Percentiles rank a stretch among this genome's conserved stretches.
These are phyloP conservation scores for Fusarium falciforme DNA, from an alignment of 2,329 filamentous ascomycete species.

Conservation along the genomic window DNA sequence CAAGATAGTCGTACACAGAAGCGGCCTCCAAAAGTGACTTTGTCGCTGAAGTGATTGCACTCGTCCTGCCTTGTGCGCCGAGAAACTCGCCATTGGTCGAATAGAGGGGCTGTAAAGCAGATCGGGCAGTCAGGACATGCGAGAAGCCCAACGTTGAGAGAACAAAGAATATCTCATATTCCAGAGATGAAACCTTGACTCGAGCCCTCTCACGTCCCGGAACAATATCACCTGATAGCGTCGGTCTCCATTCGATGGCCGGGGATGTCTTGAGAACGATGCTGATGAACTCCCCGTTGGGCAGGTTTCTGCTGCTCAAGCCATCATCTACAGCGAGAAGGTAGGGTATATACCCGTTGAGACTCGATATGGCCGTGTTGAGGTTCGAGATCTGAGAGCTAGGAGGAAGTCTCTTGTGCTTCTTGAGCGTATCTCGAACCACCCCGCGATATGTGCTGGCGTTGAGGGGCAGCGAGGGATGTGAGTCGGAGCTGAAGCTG, in stretches of 20 bases:
- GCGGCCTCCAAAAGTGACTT: constrained; percentile 82
- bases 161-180: constrained; percentile 85
- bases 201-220: constrained; percentile 73
- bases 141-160: constrained; percentile 82
- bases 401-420: constrained; percentile 86
- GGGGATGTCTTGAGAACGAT: constrained; percentile 71
- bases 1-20: constrained; percentile 80
- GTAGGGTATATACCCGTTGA: constrained; percentile 86
- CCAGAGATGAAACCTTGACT: constrained; percentile 77
- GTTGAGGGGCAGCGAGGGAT: constrained; percentile 87
- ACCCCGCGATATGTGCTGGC: constrained; percentile 87
- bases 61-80: constrained; percentile 73
- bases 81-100: constrained; percentile 71
- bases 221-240: constrained; percentile 73
- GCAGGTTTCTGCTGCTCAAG: constrained; percentile 61
- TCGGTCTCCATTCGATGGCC: constrained; percentile 86
- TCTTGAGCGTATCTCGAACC: constrained; percentile 85
- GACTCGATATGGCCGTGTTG: constrained; percentile 72
- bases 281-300: constrained; percentile 70
- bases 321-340: constrained; percentile 82
- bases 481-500: constrained; percentile 81
- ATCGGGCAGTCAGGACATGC: constrained; percentile 77
- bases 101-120: constrained; percentile 79
- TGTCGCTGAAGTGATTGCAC: constrained; percentile 78
- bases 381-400: constrained; percentile 78